These are phyloP conservation scores for Breviolum minutum DNA, from an alignment of 73 alveolate genomes.

Conservation along the genomic window DNA sequence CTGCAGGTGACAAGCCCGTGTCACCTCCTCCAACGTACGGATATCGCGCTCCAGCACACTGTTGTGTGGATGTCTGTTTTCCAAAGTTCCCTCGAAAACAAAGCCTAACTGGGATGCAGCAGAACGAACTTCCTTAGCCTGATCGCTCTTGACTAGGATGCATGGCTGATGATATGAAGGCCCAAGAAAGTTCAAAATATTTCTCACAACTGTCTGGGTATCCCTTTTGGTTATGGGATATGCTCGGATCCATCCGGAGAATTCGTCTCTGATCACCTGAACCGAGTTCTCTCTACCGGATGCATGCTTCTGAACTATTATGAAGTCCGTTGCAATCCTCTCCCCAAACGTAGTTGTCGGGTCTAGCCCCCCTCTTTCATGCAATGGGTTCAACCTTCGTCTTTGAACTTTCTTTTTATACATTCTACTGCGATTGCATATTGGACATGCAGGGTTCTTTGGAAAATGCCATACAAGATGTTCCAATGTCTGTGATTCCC, in stretches of 20 bases:
- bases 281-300: neutral
- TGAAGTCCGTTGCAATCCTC: slow-evolving; percentile 22
- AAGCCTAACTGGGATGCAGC: neutral
- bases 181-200: neutral
- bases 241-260: slow-evolving; percentile 17
- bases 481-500: neutral
- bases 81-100: neutral
- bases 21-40: neutral
- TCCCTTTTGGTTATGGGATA: slow-evolving; percentile 22
- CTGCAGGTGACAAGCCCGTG: neutral
- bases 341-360: slow-evolving; percentile 37
- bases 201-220: slow-evolving; percentile 7
- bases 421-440: neutral
- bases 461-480: neutral
- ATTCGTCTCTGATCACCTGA: slow-evolving; percentile 27
- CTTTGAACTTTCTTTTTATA: neutral
- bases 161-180: neutral
- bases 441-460: neutral
- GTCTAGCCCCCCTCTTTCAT: neutral
- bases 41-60: neutral
- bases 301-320: neutral
- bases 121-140: neutral
- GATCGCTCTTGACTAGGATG: neutral
- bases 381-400: neutral
- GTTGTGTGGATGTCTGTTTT: neutral